phyloP scores from a whole-genome alignment of 2,329 filamentous ascomycete genomes.

The Phialophora tarda region DNA sequence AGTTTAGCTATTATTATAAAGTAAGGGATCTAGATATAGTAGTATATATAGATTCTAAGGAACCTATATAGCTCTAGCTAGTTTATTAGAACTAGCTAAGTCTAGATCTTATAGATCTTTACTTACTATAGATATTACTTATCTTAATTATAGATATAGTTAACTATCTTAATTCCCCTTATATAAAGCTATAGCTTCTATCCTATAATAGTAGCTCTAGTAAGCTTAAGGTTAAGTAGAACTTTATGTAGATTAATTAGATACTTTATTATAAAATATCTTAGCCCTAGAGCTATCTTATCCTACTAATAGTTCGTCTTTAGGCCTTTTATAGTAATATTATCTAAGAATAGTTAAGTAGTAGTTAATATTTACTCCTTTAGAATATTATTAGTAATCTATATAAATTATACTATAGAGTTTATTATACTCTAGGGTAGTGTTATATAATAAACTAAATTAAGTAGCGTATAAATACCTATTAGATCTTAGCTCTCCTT shows the following conservation, averaged over 20 bases:
- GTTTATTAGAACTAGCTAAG: not conserved
- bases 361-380: not conserved
- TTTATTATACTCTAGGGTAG: not conserved
- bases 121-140: not conserved
- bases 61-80: not conserved
- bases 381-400: not conserved
- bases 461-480: not conserved
- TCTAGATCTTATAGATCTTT: not conserved
- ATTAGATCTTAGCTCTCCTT: slow-evolving; percentile 6
- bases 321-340: not conserved
- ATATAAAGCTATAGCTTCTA: slow-evolving; percentile 3
- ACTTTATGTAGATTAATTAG: not conserved
- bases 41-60: not conserved
- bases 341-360: not conserved
- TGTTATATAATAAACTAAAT: not conserved
- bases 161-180: not conserved
- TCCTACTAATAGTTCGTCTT: not conserved
- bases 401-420: not conserved
- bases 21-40: not conserved
- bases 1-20: not conserved
- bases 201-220: not conserved
- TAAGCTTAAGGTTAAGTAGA: not conserved
- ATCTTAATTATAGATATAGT: not conserved
- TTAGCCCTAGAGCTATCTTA: not conserved
- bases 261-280: not conserved